Evolutionary conservation across 352 stramenopile genomes (phyloP), one percentile per base, ranked within the genome.

Genomic region (Thraustotheca clavata): DNA sequence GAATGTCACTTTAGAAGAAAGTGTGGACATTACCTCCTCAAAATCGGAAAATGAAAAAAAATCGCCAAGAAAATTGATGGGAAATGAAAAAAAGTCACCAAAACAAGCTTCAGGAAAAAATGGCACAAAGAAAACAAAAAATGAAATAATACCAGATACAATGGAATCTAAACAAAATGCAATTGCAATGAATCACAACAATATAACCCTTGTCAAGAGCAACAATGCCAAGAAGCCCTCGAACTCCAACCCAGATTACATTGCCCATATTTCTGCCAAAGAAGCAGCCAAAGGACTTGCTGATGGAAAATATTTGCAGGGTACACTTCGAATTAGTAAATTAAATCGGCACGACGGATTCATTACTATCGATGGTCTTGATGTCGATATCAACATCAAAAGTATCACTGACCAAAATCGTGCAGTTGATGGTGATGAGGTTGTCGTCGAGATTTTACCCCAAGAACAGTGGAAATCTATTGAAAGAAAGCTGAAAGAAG

Each of bases 341-440:
- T 78, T 78, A 60, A 90, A 88, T 29, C 75, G 76, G 20, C 74
- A 79, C 63, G 77, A 92, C 57, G 86, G 80, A 12, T 96, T 91
- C 57, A 69, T 94, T 31, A 81, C 82, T 2, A 73, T 96, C 14
- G 73, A 88, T 29, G 86, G 86, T 0, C 73, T 96, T 14, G 68
- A 73, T 16, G 75, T 86, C 52, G 87, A 94, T 59, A 67, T 96
- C 5, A 57, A 91, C 18, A 72, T 94, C 4, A 78, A 91, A 50
- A 83, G 82, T 5, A 75, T 84, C 52, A 67, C 74, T 31, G 75
- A 88, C 52, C 78, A 85, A 1, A 94, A 94, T 39, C 81, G 86
- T 20, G 85, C 77, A 1, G 68, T 96, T 49, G 77, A 94, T 46
- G 76, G 83, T n/a, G 87, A 94, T 60, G 63, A 92, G 14, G 84